Conservation (phyloP, 805 yeast species). For the Maudiozyma serrabonitensis region DNA sequence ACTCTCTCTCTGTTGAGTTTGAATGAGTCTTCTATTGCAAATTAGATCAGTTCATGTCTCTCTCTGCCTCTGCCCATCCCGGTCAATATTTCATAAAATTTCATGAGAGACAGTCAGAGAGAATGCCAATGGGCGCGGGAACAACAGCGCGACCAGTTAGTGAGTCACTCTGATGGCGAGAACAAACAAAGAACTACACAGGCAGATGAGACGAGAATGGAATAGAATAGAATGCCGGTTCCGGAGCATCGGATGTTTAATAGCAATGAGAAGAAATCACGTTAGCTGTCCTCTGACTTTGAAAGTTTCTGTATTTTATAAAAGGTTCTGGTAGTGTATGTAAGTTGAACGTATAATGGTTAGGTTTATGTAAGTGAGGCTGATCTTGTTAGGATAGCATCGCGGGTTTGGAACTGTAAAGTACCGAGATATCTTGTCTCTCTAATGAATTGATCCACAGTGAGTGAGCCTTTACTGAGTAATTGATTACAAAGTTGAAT, state of each 20-base stretch:
- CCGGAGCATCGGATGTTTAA: neutral
- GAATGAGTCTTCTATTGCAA: no score
- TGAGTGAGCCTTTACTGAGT: slow-evolving; percentile 12
- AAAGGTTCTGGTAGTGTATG: no score
- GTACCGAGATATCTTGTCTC: slow-evolving; percentile 49
- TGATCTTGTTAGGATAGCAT: slow-evolving; percentile 8
- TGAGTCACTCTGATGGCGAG: no score
- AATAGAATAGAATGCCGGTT: neutral
- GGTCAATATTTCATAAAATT: no score
- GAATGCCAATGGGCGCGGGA: no score
- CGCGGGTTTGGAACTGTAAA: slow-evolving; percentile 49
- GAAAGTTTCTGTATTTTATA: neutral
- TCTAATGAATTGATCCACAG: slow-evolving; percentile 23
- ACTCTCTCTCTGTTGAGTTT: no score
- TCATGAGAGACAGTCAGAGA: no score
- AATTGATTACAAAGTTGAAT: slow-evolving; percentile 36
- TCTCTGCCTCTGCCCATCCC: no score
- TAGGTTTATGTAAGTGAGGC: neutral
- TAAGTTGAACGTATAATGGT: no score
- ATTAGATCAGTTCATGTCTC: no score
- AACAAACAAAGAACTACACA: no score
- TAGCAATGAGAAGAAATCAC: neutral
- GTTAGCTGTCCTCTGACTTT: neutral
- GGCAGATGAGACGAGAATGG: neutral
- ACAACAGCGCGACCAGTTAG: no score